These are phyloP conservation scores for Ceratobasidium sp. DNA, from an alignment of 1,284 basidiomycete genomes.

Conservation along the genomic window DNA sequence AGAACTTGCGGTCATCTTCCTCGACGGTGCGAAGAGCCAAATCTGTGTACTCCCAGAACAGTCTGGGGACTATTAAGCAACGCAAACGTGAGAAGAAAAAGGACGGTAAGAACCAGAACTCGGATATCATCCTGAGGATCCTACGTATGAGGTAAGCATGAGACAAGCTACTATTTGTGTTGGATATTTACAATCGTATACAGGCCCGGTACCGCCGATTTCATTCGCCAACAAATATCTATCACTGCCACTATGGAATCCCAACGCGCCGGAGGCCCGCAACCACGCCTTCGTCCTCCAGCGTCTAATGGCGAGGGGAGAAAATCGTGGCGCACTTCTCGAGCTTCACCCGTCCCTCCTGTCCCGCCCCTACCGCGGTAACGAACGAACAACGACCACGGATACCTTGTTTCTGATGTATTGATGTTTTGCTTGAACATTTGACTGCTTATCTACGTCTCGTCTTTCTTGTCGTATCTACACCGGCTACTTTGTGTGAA, in stretches of 20 bases:
- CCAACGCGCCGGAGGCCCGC: conserved; percentile 19
- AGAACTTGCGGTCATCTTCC: conserved; percentile 75
- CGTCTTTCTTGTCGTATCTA: conserved; percentile 19
- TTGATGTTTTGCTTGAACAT: conserved; percentile 21
- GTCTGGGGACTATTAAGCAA: conserved; percentile 96
- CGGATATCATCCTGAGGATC: conserved; percentile 93
- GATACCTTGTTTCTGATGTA: conserved; percentile 36
- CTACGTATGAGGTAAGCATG: conserved; percentile 87
- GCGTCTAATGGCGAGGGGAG: conserved; percentile 29
- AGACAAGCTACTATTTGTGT: too few relatives aligned
- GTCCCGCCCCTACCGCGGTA: conserved; percentile 41
- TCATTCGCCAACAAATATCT: conserved; percentile 42
- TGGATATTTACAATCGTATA: neutral
- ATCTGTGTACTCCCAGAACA: conserved; percentile 89
- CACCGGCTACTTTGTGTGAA: conserved; percentile 23
- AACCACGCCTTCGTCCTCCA: conserved; percentile 38
- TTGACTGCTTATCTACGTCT: conserved; percentile 9
- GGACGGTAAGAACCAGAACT: conserved; percentile 72
- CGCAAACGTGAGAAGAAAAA: conserved; percentile 94
- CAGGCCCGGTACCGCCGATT: conserved; percentile 37
- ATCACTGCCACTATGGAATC: conserved; percentile 40
- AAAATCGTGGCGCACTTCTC: conserved; percentile 40
- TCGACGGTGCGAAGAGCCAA: conserved; percentile 89
- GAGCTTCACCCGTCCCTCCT: conserved; percentile 42
- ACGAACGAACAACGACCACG: conserved; percentile 5